Conservation (phyloP, 2,329 filamentous ascomycete species). For the Kalmusia sp. region DNA sequence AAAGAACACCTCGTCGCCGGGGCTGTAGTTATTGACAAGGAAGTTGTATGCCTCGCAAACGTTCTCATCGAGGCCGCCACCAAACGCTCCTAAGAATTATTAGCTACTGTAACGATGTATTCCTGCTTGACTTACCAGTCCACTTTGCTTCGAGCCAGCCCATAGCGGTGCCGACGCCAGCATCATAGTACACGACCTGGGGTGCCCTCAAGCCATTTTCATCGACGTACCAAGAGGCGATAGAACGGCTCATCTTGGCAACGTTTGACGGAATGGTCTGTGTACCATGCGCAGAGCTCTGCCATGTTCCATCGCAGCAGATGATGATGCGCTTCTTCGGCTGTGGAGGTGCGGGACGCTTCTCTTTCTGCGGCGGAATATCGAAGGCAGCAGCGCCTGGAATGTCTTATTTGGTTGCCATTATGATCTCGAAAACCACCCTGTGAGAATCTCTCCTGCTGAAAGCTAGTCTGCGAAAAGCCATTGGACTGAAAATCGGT, state of each 20-base stretch:
- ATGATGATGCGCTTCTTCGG: slow-evolving; percentile 34
- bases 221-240: slow-evolving; percentile 35
- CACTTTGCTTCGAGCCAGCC: slow-evolving; percentile 28
- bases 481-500: neutral
- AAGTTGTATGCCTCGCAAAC: slow-evolving; percentile 59
- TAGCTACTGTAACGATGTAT: neutral
- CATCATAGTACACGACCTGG: slow-evolving; percentile 46
- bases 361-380: neutral
- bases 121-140: neutral
- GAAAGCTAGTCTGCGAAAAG: neutral
- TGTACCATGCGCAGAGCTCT: slow-evolving; percentile 35
- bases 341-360: neutral
- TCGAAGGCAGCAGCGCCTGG: neutral
- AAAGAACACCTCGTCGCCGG: slow-evolving; percentile 56
- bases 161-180: slow-evolving; percentile 43
- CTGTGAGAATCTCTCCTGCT: neutral
- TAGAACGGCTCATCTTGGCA: slow-evolving; percentile 42
- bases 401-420: neutral
- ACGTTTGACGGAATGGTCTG: slow-evolving; percentile 46
- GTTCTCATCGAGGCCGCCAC: slow-evolving; percentile 54
- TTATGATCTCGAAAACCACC: neutral
- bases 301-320: slow-evolving; percentile 48
- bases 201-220: slow-evolving; percentile 34
- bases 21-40: slow-evolving; percentile 57
- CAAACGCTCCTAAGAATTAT: slow-evolving; percentile 41